Evolutionary conservation across 192 early-diverging fungal species (phyloP), one percentile per base, ranked within the genome.

Genomic region (Backusella luteola): DNA sequence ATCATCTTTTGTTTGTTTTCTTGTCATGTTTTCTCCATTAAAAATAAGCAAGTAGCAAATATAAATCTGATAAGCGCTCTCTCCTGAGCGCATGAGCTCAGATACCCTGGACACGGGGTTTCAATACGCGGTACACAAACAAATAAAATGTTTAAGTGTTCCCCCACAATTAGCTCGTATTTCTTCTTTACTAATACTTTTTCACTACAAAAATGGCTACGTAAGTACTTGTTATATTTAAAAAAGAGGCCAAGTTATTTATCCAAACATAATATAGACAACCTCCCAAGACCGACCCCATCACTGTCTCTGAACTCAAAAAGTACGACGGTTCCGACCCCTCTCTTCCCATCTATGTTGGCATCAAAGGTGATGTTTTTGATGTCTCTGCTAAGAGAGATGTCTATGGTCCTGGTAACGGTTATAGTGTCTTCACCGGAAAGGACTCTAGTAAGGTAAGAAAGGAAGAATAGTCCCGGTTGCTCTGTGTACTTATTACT

Each of bases 301-400:
- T 91, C 73, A 91, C 84, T 14, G 78, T 84, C 8, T 72, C 76
- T 14, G 90, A 94, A 78, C 89, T 94, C 12, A 77, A 85, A 11
- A 74, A 89, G 73, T 88, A 85, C 76, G 85, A 95, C 74, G 94
- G 94, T 34, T 74, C 76, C 12, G 86, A 94, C 66, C 44, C 83
- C 1, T 76, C 78, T 36, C 52, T 75, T 66, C 89, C 92, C 11
- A 89, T 96, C 74, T 96, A 94, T 76, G 85, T 96, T n/a, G 95
- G 92, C 4, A 84, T 96, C 69, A 96, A 95, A 81, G 92, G 95
- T 9, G 90, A 84, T 68, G 87, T 96, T 7, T 96, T 90, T 76
- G 93, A 96, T 85, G 93, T 96, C 26, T 84, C 90, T 1, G 36
- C 66, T 66, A 88, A 90, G 69, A 83, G 83, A 32, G 87, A 86